Base-by-base conservation (phyloP, 2,329 filamentous ascomycete genomes). In the Thermoascus crustaceus region DNA sequence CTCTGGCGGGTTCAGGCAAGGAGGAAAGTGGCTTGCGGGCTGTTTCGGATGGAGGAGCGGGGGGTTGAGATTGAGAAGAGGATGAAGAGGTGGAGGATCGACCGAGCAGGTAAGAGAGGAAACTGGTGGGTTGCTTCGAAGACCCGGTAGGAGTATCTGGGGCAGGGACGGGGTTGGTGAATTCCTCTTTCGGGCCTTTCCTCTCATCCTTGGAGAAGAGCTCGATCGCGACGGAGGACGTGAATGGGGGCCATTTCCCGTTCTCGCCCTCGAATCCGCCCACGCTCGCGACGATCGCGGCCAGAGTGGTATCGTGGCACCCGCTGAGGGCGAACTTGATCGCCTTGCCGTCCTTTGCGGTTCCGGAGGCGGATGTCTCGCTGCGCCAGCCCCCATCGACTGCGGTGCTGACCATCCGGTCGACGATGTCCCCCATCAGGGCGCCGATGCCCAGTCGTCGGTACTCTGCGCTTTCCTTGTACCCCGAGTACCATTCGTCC, bases 401-500 rank as follows among this genome's bases (percentile, higher is more conserved):
- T 47, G 72, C 77, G 16, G 72, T 69, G 18, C 83, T 76, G 30
- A 64, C 58, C 81, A 88, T 87, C 29, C 82, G 73, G 42, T 76
- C 72, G 8, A 88, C 80, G 11, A 96, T 61, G 52, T 96, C 89
- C 19, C 87, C 89, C 53, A 94, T 69, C 7, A 96, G 68, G 7
- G 74, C 76, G 18, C 91, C 91, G 43, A 95, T 91, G 3, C 89
- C 91, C 2, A 96, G 71, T 45, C 74, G 76, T n/a, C 89, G 81
- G 63, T 94, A 96, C 60, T 96, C 91, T 26, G 67, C 65, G 41
- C 78, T 87, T 61, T 95, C 88, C 38, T 72, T 72, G 58, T 93
- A 96, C 2, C 91, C 89, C 13, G 75, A 68, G 58, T 82, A 96
- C 91, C 91, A 96, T 63, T 96, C 91, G 51, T 98, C 88, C 0